Percentiles rank a stretch among this genome's conserved stretches.
Evolutionary conservation across 805 yeast species (phyloP).

Genomic region (Ogataea dorogensis): DNA sequence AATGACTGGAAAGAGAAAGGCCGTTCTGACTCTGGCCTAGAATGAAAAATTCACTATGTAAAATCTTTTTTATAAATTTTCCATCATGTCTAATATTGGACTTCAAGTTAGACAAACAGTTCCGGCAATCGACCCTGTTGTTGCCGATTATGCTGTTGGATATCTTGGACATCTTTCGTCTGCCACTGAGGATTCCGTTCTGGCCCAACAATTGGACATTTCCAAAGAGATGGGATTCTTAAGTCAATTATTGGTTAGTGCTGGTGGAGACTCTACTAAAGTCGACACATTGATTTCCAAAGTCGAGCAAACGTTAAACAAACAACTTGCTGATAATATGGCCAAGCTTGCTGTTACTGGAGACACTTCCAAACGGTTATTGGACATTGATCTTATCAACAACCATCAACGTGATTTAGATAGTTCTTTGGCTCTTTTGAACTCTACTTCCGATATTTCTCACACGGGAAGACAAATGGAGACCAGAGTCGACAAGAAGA

Average conservation of each 20-base stretch:
- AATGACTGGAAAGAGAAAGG: constrained; percentile 88
- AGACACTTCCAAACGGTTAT: constrained; percentile 82
- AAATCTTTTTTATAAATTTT: constrained; percentile 2
- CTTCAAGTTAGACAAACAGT: constrained; percentile 80
- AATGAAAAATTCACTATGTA: background rate
- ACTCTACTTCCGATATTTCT: constrained; percentile 81
- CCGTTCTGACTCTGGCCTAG: constrained; percentile 63
- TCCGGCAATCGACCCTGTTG: constrained; percentile 81
- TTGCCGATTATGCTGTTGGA: constrained; percentile 87
- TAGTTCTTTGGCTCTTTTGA: constrained; percentile 71
- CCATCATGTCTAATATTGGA: constrained; percentile 35
- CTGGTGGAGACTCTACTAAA: constrained; percentile 71
- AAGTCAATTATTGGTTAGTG: constrained; percentile 62
- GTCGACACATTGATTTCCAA: constrained; percentile 48
- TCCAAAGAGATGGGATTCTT: constrained; percentile 67
- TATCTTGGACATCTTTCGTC: constrained; percentile 80
- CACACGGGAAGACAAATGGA: constrained; percentile 91
- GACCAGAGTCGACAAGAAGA: constrained; percentile 92
- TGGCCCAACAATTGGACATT: constrained; percentile 68
- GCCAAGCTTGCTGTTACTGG: constrained; percentile 77
- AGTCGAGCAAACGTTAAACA: constrained; percentile 47
- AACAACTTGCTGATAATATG: constrained; percentile 62
- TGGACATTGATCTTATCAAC: constrained; percentile 73
- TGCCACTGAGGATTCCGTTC: constrained; percentile 78
- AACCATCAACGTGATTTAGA: constrained; percentile 70